Conservation (phyloP, 139 green algal genomes). For the Chlamydomonas applanata region DNA sequence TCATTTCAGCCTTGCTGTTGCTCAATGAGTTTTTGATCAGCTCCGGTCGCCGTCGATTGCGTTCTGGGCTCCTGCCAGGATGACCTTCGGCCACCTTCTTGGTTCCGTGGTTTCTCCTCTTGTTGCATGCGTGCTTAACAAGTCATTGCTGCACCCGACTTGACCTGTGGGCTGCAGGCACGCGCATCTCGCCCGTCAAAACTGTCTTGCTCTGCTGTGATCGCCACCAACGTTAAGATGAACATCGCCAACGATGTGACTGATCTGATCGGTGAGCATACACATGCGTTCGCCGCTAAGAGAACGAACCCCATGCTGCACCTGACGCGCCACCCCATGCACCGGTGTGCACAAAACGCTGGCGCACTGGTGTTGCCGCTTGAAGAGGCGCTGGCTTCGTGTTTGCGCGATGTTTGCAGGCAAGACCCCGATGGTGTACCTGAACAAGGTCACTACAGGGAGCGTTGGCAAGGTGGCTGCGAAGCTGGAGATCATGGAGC, state of each 20-base stretch:
- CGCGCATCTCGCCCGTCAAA: not conserved
- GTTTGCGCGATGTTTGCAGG: conserved; percentile 22
- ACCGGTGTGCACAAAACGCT: too few species aligned
- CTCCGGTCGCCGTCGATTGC: too few species aligned
- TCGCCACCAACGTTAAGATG: conserved; percentile 26
- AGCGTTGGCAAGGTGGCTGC: conserved; percentile 47
- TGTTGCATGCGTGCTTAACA: not conserved
- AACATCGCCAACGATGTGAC: conserved; percentile 53
- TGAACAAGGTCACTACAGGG: conserved; percentile 57
- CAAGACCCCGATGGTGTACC: conserved; percentile 81
- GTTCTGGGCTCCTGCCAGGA: too few species aligned
- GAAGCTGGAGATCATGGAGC: conserved; percentile 90
- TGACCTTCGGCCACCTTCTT: not conserved
- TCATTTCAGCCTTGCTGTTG: too few species aligned
- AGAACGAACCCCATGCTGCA: too few species aligned
- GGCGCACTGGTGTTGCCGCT: not conserved
- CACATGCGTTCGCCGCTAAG: too few species aligned
- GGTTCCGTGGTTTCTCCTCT: not conserved
- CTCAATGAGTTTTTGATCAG: too few species aligned
- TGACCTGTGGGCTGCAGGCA: conserved; percentile 1
- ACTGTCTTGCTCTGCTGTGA: conserved; percentile 3
- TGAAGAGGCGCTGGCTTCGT: too few species aligned
- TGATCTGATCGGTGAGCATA: conserved; percentile 39
- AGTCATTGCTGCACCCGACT: not conserved
- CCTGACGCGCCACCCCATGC: too few species aligned